Percentiles rank a stretch among this genome's conserved stretches.
phyloP scores from a whole-genome alignment of 2,329 filamentous ascomycete genomes.

The Cladobotryum mycophilum region DNA sequence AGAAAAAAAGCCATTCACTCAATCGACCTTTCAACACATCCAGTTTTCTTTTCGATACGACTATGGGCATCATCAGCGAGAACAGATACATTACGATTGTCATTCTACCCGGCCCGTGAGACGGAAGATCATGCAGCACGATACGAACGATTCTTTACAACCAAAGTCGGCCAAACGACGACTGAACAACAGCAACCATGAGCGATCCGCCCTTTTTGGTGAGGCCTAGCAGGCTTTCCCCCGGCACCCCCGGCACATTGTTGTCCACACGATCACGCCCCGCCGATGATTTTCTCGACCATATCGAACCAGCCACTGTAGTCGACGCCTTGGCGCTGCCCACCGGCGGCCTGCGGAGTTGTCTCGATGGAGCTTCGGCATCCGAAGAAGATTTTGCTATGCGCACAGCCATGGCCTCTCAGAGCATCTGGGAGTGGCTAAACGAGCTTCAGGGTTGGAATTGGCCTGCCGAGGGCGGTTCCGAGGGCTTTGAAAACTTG shows the following conservation, averaged over 20 bases:
- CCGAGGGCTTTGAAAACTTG: slow-evolving; percentile 50
- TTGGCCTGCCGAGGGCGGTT: slow-evolving; percentile 46
- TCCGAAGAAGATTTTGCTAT: slow-evolving; percentile 66
- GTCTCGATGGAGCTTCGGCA: slow-evolving; percentile 56
- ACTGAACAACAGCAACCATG: slow-evolving; percentile 28
- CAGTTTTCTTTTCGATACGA: slow-evolving; percentile 11
- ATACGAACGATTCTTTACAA: not conserved
- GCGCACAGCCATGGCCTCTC: slow-evolving; percentile 62
- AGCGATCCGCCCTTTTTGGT: slow-evolving; percentile 27
- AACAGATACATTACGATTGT: slow-evolving; percentile 13
- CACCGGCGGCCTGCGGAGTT: slow-evolving; percentile 47
- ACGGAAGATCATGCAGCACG: slow-evolving; percentile 11
- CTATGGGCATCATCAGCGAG: slow-evolving; percentile 19
- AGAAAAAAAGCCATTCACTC: not conserved
- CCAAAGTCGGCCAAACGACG: slow-evolving; percentile 20
- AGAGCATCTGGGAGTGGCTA: slow-evolving; percentile 67
- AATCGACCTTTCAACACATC: not conserved
- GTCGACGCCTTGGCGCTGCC: slow-evolving; percentile 53
- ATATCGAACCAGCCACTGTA: slow-evolving; percentile 54
- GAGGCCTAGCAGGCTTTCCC: slow-evolving; percentile 28
- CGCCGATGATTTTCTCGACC: slow-evolving; percentile 54
- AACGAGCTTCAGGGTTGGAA: slow-evolving; percentile 60
- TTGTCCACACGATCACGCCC: slow-evolving; percentile 42
- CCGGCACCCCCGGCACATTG: slow-evolving; percentile 19
- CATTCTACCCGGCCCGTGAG: slow-evolving; percentile 14